Percentiles rank a stretch among this genome's conserved stretches.
Conservation (phyloP, 129 eudicot genomes). For the Arctium minus region DNA sequence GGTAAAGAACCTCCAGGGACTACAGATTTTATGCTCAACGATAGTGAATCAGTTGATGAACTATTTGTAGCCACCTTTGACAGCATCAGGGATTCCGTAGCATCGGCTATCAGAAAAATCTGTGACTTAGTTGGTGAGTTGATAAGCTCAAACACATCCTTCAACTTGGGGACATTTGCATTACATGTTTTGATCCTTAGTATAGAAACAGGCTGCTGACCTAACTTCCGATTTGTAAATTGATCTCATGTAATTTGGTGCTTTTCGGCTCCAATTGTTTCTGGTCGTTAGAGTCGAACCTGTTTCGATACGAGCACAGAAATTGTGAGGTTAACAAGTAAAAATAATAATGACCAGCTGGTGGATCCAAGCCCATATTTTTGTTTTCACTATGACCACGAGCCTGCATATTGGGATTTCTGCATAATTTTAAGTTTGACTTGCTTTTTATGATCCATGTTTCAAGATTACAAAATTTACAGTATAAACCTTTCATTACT, state of each 20-base stretch:
- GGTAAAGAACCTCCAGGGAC: constrained; percentile 42
- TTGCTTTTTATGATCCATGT: no score
- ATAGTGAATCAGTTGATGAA: constrained; percentile 82
- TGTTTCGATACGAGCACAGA: no score
- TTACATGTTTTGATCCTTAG: neutral
- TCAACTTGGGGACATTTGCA: neutral
- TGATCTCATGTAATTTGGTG: neutral
- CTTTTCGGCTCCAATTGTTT: neutral
- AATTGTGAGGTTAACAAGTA: no score
- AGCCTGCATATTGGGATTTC: no score
- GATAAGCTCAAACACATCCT: neutral
- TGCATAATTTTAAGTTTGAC: no score
- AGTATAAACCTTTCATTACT: no score
- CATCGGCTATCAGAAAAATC: constrained; percentile 59
- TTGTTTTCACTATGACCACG: no score
- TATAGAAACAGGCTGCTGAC: neutral
- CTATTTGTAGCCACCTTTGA: constrained; percentile 90
- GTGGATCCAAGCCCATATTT: no score
- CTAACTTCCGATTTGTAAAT: neutral
- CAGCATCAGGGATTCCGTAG: constrained; percentile 62
- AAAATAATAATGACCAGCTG: no score
- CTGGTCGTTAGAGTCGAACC: no score
- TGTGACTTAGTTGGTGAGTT: constrained; percentile 76
- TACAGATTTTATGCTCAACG: constrained; percentile 23
- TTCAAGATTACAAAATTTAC: no score